Conservation (phyloP, 768 basidiomycete genomes). For the Lactarius vividus region DNA sequence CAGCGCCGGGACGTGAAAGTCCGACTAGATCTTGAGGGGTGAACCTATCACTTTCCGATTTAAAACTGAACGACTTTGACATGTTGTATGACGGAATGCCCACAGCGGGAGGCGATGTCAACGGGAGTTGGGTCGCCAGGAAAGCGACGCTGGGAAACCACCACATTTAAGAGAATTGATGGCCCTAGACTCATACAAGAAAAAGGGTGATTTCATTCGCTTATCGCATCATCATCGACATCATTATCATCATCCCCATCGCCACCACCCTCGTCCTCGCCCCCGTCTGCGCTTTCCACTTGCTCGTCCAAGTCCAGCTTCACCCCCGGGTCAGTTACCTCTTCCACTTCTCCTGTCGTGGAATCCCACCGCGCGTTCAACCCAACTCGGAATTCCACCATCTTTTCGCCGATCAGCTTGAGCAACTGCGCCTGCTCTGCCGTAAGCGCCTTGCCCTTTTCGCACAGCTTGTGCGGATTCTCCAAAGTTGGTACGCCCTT, state of each 20-base stretch:
- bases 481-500: conserved; percentile 85
- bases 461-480: conserved; percentile 79
- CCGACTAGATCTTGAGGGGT: conserved; percentile 69
- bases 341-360: conserved; percentile 58
- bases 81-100: conserved; percentile 31
- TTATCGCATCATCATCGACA: conserved; percentile 47
- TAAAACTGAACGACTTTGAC: conserved; percentile 51
- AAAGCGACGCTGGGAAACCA: conserved; percentile 49
- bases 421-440: conserved; percentile 89
- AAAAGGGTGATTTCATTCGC: conserved; percentile 40
- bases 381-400: conserved; percentile 81
- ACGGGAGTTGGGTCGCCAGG: conserved; percentile 53
- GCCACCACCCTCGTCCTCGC: conserved; percentile 39
- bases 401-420: conserved; percentile 85
- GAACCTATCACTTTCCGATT: conserved; percentile 57
- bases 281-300: conserved; percentile 40
- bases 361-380: conserved; percentile 73
- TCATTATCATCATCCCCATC: conserved; percentile 35
- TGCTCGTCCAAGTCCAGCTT: conserved; percentile 34
- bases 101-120: conserved; percentile 32
- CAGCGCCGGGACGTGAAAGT: conserved; percentile 63
- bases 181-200: not conserved
- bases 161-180: conserved; percentile 37
- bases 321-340: conserved; percentile 49
- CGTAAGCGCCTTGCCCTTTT: conserved; percentile 74